phyloP scores from a whole-genome alignment of 768 basidiomycete genomes.

The Suillus subluteus region DNA sequence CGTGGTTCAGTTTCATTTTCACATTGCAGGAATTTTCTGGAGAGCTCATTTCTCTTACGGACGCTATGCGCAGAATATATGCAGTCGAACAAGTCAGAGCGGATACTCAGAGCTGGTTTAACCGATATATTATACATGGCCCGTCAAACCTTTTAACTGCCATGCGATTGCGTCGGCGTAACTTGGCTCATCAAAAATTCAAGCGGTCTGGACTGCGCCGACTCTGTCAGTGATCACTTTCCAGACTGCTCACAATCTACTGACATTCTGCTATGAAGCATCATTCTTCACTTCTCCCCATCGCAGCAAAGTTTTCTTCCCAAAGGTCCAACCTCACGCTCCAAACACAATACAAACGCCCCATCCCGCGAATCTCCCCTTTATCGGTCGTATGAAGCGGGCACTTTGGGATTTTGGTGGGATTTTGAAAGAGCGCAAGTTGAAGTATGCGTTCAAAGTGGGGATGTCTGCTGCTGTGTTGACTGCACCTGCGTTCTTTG shows the following conservation, averaged over 20 bases:
- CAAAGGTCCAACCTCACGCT: slow-evolving; percentile 80
- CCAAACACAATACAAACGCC: slow-evolving; percentile 88
- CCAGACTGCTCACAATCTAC: neutral
- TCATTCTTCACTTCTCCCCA: slow-evolving; percentile 57
- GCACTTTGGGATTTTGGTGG: slow-evolving; percentile 72
- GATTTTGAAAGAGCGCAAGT: slow-evolving; percentile 68
- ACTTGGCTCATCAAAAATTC: slow-evolving; percentile 18
- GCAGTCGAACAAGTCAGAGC: slow-evolving; percentile 58
- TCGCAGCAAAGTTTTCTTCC: slow-evolving; percentile 68
- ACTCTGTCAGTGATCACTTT: slow-evolving; percentile 44
- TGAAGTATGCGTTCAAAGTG: slow-evolving; percentile 87
- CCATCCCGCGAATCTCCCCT: slow-evolving; percentile 56
- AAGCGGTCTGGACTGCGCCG: slow-evolving; percentile 32
- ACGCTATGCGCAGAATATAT: slow-evolving; percentile 83
- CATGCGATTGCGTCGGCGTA: slow-evolving; percentile 22
- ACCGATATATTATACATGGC: slow-evolving; percentile 34
- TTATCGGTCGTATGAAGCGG: slow-evolving; percentile 66
- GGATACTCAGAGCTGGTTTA: slow-evolving; percentile 43
- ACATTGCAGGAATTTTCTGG: slow-evolving; percentile 92
- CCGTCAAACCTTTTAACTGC: slow-evolving; percentile 27
- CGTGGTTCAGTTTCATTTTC: slow-evolving; percentile 80
- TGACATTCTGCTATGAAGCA: slow-evolving; percentile 38
- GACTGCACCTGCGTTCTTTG: slow-evolving; percentile 88
- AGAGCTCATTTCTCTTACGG: slow-evolving; percentile 80
- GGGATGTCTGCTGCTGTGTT: slow-evolving; percentile 83